Conservation (phyloP, 768 basidiomycete species). For the Collybiopsis confluens region DNA sequence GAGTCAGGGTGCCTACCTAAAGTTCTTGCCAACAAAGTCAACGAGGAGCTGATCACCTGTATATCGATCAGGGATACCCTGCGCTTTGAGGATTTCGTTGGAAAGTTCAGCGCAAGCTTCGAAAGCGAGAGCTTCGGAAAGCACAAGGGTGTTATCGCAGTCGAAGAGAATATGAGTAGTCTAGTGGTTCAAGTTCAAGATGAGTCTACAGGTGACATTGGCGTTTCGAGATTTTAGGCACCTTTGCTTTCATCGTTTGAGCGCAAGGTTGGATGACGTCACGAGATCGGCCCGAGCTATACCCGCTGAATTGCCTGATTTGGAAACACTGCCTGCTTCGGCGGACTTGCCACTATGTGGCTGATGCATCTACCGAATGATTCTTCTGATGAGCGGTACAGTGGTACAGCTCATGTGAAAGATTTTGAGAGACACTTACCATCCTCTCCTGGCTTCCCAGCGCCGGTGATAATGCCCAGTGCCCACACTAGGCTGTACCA, state of each 20-base stretch:
- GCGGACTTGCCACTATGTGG: no score
- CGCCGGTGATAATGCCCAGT: no score
- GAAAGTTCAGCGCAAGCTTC: slow-evolving; percentile 21
- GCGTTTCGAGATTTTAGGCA: not conserved
- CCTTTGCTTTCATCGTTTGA: slow-evolving; percentile 6
- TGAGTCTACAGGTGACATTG: not conserved
- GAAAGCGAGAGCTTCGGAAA: slow-evolving; percentile 20
- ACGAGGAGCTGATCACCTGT: slow-evolving; percentile 18
- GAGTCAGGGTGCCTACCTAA: slow-evolving; percentile 8
- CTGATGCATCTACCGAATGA: no score
- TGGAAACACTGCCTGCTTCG: no score
- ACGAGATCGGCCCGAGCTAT: no score
- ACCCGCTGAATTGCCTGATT: no score
- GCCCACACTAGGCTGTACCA: no score
- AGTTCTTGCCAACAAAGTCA: slow-evolving; percentile 22
- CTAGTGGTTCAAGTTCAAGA: slow-evolving; percentile 4
- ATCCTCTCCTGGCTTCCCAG: no score
- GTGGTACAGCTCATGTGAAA: no score
- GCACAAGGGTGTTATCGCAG: slow-evolving; percentile 22
- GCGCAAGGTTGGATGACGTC: no score
- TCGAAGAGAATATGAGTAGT: slow-evolving; percentile 21
- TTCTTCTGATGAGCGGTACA: no score
- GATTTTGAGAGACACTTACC: no score
- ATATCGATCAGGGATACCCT: slow-evolving; percentile 17
- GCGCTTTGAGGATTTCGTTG: slow-evolving; percentile 17